Percentiles rank a stretch among this genome's conserved stretches.
These are phyloP conservation scores for Galeopsis tetrahit DNA, from an alignment of 257 asterid species.

Conservation along the genomic window DNA sequence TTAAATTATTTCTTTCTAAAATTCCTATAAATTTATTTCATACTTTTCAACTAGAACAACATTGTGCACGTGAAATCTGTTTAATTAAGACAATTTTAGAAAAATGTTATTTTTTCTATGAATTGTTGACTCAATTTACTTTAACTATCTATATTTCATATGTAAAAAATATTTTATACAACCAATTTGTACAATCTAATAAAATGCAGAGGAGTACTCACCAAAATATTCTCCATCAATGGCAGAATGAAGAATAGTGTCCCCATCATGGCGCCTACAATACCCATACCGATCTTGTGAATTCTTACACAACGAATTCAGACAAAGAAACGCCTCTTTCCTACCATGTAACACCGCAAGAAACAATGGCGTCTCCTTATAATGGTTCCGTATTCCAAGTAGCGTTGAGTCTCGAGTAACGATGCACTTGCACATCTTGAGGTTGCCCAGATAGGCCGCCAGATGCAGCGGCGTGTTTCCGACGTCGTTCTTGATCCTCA, in stretches of 20 bases:
- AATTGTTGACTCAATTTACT: no score
- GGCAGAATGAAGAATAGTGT: constrained; percentile 44
- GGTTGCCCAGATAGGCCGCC: constrained; percentile 35
- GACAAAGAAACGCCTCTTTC: constrained; percentile 37
- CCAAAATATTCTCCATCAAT: constrained; percentile 42
- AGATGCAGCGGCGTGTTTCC: constrained; percentile 43
- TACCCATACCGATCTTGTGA: background rate
- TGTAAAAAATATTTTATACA: no score
- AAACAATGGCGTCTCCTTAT: constrained; percentile 45
- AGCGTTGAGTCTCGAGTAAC: background rate
- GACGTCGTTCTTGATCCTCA: constrained; percentile 22
- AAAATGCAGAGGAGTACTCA: background rate
- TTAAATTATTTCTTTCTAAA: no score
- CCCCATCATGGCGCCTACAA: constrained; percentile 35
- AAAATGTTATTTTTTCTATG: no score
- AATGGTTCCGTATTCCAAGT: constrained; percentile 37
- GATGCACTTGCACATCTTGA: constrained; percentile 31
- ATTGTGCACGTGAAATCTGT: no score
- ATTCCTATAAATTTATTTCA: no score
- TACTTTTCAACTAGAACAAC: no score
- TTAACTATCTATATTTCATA: no score
- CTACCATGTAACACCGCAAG: constrained; percentile 46
- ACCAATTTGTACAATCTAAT: no score
- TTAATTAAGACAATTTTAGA: no score
- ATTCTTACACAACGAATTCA: background rate